Percentiles rank a stretch among this genome's conserved stretches.
These are phyloP conservation scores for Brassica rapa DNA, from an alignment of 345 rosid genomes.

Conservation along the genomic window DNA sequence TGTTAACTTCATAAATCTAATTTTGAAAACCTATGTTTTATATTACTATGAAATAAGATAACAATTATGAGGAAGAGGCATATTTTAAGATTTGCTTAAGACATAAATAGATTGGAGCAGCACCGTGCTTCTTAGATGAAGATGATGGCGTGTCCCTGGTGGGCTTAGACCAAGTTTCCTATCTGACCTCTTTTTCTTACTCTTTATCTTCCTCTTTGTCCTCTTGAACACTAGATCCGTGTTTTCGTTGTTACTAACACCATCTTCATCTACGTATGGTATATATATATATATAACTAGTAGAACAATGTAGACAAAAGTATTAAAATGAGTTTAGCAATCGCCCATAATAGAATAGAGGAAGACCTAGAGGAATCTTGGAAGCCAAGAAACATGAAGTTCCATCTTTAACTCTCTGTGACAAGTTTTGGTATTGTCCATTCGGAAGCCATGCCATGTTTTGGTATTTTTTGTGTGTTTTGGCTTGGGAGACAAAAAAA, in stretches of 20 bases:
- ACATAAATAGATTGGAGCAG: too few relatives aligned
- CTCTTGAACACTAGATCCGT: slow-evolving; percentile 28
- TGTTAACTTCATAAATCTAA: too few relatives aligned
- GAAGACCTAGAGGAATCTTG: slow-evolving; percentile 53
- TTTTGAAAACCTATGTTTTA: too few relatives aligned
- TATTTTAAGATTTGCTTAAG: too few relatives aligned
- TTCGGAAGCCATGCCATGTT: slow-evolving; percentile 44
- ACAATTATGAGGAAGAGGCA: too few relatives aligned
- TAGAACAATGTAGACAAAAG: neutral
- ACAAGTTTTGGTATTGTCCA: slow-evolving; percentile 54
- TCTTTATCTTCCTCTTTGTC: slow-evolving; percentile 25
- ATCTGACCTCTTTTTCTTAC: slow-evolving; percentile 32
- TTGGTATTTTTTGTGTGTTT: neutral
- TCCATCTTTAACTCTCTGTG: slow-evolving; percentile 61
- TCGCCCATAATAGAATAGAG: neutral
- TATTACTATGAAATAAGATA: too few relatives aligned
- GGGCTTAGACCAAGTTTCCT: slow-evolving; percentile 35
- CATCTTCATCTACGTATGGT: slow-evolving; percentile 48
- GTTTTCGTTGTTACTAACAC: slow-evolving; percentile 22
- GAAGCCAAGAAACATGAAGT: slow-evolving; percentile 66
- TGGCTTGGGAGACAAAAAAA: slow-evolving; percentile 26
- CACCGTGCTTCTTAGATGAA: slow-evolving; percentile 25
- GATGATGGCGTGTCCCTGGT: slow-evolving; percentile 38
- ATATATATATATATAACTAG: neutral
- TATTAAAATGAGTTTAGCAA: too few relatives aligned